Conservation (phyloP, 108 stramenopile genomes). For the Fragilaria crotonensis region DNA sequence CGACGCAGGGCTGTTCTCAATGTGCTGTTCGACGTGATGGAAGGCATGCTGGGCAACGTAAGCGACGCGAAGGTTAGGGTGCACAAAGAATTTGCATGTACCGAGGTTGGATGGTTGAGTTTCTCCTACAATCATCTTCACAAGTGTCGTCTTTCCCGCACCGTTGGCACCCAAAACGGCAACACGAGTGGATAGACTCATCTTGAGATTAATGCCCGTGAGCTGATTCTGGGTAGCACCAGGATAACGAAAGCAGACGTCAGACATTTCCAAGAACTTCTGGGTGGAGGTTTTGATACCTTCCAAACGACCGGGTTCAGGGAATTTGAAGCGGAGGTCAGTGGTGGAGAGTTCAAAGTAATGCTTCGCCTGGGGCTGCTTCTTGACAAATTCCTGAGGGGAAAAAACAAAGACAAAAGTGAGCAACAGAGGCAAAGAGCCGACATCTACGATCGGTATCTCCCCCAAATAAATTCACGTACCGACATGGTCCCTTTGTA, state of each 20-base stretch:
- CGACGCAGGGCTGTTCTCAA: conserved; percentile 81
- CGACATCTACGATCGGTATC: background rate
- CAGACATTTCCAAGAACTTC: conserved; percentile 91
- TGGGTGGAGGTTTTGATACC: conserved; percentile 94
- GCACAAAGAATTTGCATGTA: conserved; percentile 71
- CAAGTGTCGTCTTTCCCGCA: conserved; percentile 87
- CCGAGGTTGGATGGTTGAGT: conserved; percentile 78
- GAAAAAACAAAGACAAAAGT: background rate
- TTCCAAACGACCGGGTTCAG: conserved; percentile 87
- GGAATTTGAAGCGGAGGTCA: conserved; percentile 81
- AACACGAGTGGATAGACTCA: conserved; percentile 83
- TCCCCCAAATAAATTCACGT: background rate
- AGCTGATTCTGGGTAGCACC: conserved; percentile 60
- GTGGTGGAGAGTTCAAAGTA: conserved; percentile 91
- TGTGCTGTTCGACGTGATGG: conserved; percentile 92
- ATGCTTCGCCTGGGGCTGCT: conserved; percentile 91
- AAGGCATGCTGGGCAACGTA: conserved; percentile 97
- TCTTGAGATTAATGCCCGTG: conserved; percentile 69
- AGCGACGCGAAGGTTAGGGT: conserved; percentile 90
- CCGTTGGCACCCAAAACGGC: conserved; percentile 90
- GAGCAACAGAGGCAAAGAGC: background rate
- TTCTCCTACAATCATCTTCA: conserved; percentile 92
- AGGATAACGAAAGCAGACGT: conserved; percentile 85
- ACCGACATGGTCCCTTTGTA: conserved; percentile 82
- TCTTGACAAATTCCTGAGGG: conserved; percentile 69